Evolutionary conservation across 768 basidiomycete species (phyloP), one percentile per base, ranked within the genome.

Genomic region (Kwoniella mangroviensis): DNA sequence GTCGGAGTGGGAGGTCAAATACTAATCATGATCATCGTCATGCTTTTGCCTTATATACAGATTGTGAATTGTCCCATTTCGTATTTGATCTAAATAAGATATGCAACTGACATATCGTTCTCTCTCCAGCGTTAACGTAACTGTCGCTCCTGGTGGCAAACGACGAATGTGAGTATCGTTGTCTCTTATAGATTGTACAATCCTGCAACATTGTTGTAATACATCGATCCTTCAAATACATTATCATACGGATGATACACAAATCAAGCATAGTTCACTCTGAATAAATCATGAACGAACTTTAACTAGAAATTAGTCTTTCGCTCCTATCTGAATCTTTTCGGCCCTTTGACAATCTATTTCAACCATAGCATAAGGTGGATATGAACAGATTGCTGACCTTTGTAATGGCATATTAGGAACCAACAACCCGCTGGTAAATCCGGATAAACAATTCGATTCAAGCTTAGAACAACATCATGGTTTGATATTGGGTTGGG

Each of bases 321-420:
- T 95, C 94, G 93, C 94, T 95, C 93, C 93, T 95, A 95, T 95
- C 93, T 95, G 94, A 95, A 64, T 34, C 69, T 58, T 53, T 45
- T 67, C 67, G 12, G 34, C 34, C 66, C 41, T 55, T 61, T 42
- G 10, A 7, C 13, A 40, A n/a, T 54, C n/a, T 55, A n/a, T 12
- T 17, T 15, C 12, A 24, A 57, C 60, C 7, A 41, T 40, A 41
- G 11, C 60, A 45, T 51, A 26, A 22, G 58, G 28, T 65, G 19
- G 67, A 21, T 21, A 51, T 17, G 11, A 24, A 54, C 26, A 13
- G 22, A 40, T 45, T 21, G 72, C 69, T 75, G 69, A 74, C 63
- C 9, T 21, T 22, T 67, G 28, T 49, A 10, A 5, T 69, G 41
- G 15, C 4, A 56, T 17, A 28, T 71, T 72, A 83, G 82, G 81